Conservation (phyloP, 179 eudicot genomes). For the Spergularia azorica region DNA sequence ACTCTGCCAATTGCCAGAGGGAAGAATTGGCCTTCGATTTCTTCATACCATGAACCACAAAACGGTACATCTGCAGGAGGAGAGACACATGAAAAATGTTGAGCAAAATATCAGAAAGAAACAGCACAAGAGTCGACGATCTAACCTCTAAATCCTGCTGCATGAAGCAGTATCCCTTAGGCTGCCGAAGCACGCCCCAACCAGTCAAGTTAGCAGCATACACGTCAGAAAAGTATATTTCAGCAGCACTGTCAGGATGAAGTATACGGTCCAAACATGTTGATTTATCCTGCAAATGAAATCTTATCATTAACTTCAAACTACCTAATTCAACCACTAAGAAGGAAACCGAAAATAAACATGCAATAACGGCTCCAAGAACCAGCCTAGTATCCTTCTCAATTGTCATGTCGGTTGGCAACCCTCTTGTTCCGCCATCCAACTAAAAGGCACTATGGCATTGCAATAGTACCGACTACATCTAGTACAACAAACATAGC, state of each 20-base stretch:
- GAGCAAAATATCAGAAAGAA: slow-evolving; percentile 1
- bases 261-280: slow-evolving; percentile 49
- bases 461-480: too few relatives aligned
- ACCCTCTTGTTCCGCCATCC: background rate
- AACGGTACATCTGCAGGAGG: slow-evolving; percentile 74
- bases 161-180: slow-evolving; percentile 45
- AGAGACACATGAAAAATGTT: slow-evolving; percentile 14
- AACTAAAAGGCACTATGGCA: background rate
- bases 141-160: slow-evolving; percentile 62
- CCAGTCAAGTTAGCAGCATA: slow-evolving; percentile 66
- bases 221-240: slow-evolving; percentile 56
- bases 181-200: slow-evolving; percentile 60
- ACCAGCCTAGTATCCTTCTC: background rate
- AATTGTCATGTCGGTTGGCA: background rate
- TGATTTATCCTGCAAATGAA: slow-evolving; percentile 47
- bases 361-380: slow-evolving; percentile 15
- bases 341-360: background rate
- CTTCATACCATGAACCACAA: slow-evolving; percentile 63
- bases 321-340: background rate
- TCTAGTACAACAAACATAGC: too few relatives aligned
- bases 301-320: background rate
- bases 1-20: slow-evolving; percentile 57
- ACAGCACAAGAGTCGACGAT: background rate
- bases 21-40: slow-evolving; percentile 59
- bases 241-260: slow-evolving; percentile 42